Conservation (phyloP, 805 yeast species). For the Ogataea salicorniae region DNA sequence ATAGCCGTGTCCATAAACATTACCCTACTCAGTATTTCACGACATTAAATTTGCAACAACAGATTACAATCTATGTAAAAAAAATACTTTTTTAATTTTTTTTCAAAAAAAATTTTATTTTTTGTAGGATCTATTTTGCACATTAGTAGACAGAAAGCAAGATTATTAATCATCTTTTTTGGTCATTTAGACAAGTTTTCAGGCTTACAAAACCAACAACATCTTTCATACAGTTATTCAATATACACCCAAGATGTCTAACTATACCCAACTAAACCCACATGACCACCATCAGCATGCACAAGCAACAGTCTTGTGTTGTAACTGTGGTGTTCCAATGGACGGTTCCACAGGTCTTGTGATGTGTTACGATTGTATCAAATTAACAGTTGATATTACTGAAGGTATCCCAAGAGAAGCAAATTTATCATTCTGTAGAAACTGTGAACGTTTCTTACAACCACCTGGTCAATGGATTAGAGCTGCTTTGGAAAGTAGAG, state of each 20-base stretch:
- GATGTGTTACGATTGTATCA: conserved; percentile 97
- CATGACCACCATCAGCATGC: conserved; percentile 28
- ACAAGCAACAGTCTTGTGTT: conserved; percentile 85
- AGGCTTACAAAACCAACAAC: neutral
- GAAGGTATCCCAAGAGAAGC: conserved; percentile 94
- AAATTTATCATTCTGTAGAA: conserved; percentile 88
- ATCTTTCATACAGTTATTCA: neutral
- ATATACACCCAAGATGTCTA: conserved; percentile 33
- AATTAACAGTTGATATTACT: conserved; percentile 87
- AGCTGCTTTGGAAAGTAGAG: conserved; percentile 89
- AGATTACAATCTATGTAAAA: no score
- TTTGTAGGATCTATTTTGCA: neutral
- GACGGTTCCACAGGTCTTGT: conserved; percentile 92
- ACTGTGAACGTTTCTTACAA: conserved; percentile 92
- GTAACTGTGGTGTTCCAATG: conserved; percentile 98
- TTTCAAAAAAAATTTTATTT: no score
- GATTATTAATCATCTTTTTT: no score
- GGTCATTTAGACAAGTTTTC: no score
- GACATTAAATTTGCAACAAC: no score
- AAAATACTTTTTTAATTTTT: no score
- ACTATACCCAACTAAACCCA: conserved; percentile 39
- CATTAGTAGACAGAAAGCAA: neutral
- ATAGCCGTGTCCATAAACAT: no score
- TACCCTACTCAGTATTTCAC: no score
- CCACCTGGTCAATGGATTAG: conserved; percentile 94